Base-by-base conservation (phyloP, 345 rosid genomes). In the Hibiscus mutabilis region DNA sequence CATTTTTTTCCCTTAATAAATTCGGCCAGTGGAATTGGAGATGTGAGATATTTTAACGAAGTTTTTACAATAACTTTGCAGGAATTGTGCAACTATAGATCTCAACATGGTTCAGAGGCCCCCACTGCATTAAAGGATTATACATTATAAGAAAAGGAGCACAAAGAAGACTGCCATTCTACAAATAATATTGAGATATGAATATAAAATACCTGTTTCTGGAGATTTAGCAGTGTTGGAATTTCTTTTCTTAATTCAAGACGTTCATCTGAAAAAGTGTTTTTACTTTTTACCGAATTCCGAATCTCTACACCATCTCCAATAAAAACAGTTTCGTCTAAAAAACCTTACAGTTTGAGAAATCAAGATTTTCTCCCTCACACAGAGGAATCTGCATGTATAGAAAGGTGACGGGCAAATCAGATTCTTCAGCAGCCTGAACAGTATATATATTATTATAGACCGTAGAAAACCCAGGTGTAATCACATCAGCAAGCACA, bases 181-280 rank as follows among this genome's bases (percentile, higher is more conserved):
- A 16, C 35, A 59, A 35, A 42, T 13, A 24, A 40, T 22, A 42
- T 37, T 5, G 27, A 60, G 18, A 21, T 44, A 58, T n/a, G 66
- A 16, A 18, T 31, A 18, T 33, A 33, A 22, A 37, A 44, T 81
- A 92, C 97, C 98, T 92, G 93, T 79, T 95, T 95, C 81, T 95
- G 98, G 77, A 95, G 96, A 87, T 89, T 95, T 60, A 90, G 78
- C 44, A 90, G 82, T 51, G 91, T 87, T 79, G 92, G 70, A 60
- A 95, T 92, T 81, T 95, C 99, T 79, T 90, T 92, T 69, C 98
- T 89, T 74, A 95, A 69, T 78, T 95, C 98, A 74, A 95, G 99
- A 85, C 89, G 98, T 87, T 90, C 98, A 0, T 89, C 96, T 49
- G 16, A 2, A 14, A 44, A 66, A 13, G 14, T 47, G 16, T 8